Percentiles rank a stretch among this genome's conserved stretches.
Conservation (phyloP, 768 basidiomycete species). For the Lactarius sp. region DNA sequence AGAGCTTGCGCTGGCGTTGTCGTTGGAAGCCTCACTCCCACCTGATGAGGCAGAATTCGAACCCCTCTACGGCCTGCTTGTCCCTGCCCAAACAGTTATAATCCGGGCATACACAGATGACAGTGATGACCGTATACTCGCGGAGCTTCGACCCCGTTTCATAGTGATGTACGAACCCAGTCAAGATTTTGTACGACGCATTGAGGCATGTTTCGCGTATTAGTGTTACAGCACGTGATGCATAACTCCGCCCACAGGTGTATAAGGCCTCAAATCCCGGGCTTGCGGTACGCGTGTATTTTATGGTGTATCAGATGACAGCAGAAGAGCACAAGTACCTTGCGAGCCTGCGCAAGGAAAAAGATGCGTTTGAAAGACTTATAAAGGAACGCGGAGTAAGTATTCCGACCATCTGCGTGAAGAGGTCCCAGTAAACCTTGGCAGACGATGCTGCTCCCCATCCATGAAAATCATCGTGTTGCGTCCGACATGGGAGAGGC, state of each 20-base stretch:
- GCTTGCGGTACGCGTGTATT: conserved; percentile 82
- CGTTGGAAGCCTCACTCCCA: conserved; percentile 15
- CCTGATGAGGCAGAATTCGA: conserved; percentile 52
- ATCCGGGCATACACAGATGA: conserved; percentile 89
- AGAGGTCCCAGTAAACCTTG: not conserved
- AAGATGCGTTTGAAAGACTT: conserved; percentile 86
- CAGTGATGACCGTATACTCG: conserved; percentile 81
- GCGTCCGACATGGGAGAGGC: conserved; percentile 43
- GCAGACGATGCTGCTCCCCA: conserved; percentile 86
- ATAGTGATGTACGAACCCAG: conserved; percentile 95
- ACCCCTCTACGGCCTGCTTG: conserved; percentile 70
- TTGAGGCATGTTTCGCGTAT: conserved; percentile 58
- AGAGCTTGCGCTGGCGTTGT: conserved; percentile 31
- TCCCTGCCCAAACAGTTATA: conserved; percentile 74
- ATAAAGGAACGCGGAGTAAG: conserved; percentile 89
- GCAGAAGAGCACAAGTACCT: conserved; percentile 96
- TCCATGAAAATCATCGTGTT: conserved; percentile 56
- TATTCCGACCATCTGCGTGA: conserved; percentile 22
- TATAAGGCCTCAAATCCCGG: conserved; percentile 84
- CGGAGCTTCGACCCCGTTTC: conserved; percentile 85
- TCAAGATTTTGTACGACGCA: conserved; percentile 84
- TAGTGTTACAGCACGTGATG: not conserved
- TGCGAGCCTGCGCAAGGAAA: conserved; percentile 82
- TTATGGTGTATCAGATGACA: conserved; percentile 90
- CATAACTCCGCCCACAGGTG: conserved; percentile 46